Evolutionary conservation across 352 stramenopile genomes (phyloP).

Genomic region (Phytophthora agathidicida): DNA sequence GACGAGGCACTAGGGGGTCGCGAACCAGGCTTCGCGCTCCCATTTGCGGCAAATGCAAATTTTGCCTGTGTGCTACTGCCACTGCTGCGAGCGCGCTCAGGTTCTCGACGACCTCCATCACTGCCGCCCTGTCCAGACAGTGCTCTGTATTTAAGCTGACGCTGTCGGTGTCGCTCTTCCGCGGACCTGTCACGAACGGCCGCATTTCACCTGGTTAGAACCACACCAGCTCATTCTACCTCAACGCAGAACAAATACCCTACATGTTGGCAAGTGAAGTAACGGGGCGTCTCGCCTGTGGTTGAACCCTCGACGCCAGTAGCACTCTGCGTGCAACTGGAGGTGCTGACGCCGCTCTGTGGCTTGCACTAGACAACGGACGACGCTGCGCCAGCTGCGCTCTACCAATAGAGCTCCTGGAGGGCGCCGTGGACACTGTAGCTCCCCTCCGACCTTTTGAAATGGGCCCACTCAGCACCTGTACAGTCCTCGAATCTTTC

Average conservation of each 20-base stretch:
- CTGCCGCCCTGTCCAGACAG: conserved; percentile 31
- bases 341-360: conserved; percentile 33
- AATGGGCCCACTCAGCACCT: conserved; percentile 71
- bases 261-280: conserved; percentile 36
- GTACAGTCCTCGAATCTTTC: conserved; percentile 71
- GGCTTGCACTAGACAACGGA: conserved; percentile 17
- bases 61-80: conserved; percentile 17
- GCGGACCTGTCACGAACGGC: conserved; percentile 44
- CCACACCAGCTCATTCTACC: neutral
- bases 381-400: conserved; percentile 47
- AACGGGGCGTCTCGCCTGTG: conserved; percentile 22
- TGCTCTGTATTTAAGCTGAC: conserved; percentile 50
- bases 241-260: conserved; percentile 6
- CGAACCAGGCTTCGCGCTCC: conserved; percentile 19
- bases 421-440: conserved; percentile 69
- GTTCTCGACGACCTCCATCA: conserved; percentile 23
- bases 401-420: conserved; percentile 54
- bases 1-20: conserved; percentile 30
- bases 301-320: conserved; percentile 22
- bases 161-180: conserved; percentile 64
- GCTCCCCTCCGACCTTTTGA: conserved; percentile 56
- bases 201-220: conserved; percentile 10
- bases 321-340: conserved; percentile 34
- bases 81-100: conserved; percentile 23
- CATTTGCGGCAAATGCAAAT: too few relatives aligned